Evolutionary conservation across 2,329 filamentous ascomycete species (phyloP).

Genomic region (Colletotrichum orchidophilum): DNA sequence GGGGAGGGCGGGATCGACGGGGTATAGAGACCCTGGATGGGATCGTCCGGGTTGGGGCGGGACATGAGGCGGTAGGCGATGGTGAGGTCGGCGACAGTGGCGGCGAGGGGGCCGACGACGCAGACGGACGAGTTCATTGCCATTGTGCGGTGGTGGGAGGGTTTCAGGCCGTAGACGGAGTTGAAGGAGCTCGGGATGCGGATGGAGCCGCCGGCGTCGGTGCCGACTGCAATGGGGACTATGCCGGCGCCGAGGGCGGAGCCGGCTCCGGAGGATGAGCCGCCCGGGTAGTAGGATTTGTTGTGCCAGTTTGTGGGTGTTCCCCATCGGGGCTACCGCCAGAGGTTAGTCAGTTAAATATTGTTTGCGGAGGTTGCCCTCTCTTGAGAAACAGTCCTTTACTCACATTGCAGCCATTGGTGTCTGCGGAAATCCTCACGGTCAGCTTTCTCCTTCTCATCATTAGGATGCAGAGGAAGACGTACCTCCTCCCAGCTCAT

Average conservation of each 20-base stretch:
- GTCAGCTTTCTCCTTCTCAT: not conserved
- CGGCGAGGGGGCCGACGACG: constrained; percentile 79
- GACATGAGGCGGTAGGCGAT: constrained; percentile 85
- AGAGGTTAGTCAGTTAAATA: constrained; percentile 47
- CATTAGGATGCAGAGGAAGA: constrained; percentile 40
- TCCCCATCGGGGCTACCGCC: constrained; percentile 65
- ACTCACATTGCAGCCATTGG: constrained; percentile 80
- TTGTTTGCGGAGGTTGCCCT: too few relatives aligned
- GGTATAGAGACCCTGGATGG: constrained; percentile 70
- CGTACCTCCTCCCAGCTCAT: constrained; percentile 76
- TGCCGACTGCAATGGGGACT: constrained; percentile 78
- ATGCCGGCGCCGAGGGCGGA: constrained; percentile 77
- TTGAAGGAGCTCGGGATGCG: constrained; percentile 81
- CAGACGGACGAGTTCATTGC: constrained; percentile 62
- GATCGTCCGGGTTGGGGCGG: constrained; percentile 69
- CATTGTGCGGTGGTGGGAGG: constrained; percentile 76
- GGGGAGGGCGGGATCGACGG: constrained; percentile 58
- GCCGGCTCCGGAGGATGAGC: constrained; percentile 80
- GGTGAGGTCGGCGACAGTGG: constrained; percentile 80
- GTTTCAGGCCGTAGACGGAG: constrained; percentile 83
- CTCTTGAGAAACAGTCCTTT: not conserved
- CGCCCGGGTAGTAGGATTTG: constrained; percentile 79
- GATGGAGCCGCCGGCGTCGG: constrained; percentile 78
- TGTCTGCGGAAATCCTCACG: constrained; percentile 61
- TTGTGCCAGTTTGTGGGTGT: constrained; percentile 85